Conservation (phyloP, 306 rosid species). For the Casuarina equisetifolia region DNA sequence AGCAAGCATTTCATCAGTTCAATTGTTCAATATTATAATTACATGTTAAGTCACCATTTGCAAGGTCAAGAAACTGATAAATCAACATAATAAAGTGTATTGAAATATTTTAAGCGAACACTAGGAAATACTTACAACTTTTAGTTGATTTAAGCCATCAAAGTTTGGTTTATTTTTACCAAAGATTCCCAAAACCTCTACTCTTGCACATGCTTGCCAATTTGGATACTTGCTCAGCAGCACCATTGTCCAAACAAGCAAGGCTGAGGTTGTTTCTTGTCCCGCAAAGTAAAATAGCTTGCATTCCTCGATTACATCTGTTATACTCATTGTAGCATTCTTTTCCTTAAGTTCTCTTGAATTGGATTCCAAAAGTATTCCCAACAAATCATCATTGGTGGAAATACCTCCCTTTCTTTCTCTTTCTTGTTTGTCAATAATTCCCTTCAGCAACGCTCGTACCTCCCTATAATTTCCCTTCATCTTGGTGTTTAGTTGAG, state of each 20-base stretch:
- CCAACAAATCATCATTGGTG: slow-evolving; percentile 30
- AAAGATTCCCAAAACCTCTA: no score
- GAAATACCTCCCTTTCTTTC: slow-evolving; percentile 21
- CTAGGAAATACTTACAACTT: no score
- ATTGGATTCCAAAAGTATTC: slow-evolving; percentile 44
- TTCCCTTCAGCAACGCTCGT: slow-evolving; percentile 15
- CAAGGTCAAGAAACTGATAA: no score
- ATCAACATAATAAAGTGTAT: no score
- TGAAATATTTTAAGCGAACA: no score
- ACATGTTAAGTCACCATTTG: no score
- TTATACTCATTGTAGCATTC: slow-evolving; percentile 37
- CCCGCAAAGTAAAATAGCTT: slow-evolving; percentile 48
- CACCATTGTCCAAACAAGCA: slow-evolving; percentile 35
- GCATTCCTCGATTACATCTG: slow-evolving; percentile 51
- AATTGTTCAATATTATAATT: no score
- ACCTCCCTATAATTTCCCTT: slow-evolving; percentile 26
- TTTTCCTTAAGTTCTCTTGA: slow-evolving; percentile 27
- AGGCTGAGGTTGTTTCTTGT: slow-evolving; percentile 46
- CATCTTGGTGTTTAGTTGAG: slow-evolving; percentile 30
- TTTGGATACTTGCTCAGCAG: no score
- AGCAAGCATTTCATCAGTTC: no score
- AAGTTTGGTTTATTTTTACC: no score
- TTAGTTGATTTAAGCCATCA: no score
- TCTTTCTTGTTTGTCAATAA: slow-evolving; percentile 33
- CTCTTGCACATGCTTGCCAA: no score